A percentile compares a stretch with the other conserved stretches of the same genome.
phyloP scores from a whole-genome alignment of 176 grass and related monocot genomes.

The Phoenix dactylifera region DNA sequence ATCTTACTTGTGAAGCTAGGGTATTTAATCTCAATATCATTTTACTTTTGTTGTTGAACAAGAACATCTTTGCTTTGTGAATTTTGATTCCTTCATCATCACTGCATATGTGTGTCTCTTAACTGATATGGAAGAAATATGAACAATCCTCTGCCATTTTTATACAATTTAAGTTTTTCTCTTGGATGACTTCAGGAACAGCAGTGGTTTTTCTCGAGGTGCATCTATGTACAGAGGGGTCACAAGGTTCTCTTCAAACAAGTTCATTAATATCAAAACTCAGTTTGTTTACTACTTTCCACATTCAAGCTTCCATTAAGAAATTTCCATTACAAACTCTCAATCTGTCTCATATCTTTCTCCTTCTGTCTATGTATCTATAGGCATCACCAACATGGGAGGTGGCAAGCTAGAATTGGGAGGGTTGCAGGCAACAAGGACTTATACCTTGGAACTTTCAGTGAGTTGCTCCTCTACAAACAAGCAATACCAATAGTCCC shows the following conservation, averaged over 20 bases:
- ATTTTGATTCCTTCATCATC: too few species aligned
- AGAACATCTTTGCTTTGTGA: background rate
- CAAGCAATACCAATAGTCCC: background rate
- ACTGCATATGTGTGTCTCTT: too few species aligned
- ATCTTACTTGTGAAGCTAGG: too few species aligned
- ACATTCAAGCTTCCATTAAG: slow-evolving; percentile 28
- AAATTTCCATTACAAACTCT: slow-evolving; percentile 13
- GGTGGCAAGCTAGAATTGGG: slow-evolving; percentile 95
- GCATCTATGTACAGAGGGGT: slow-evolving; percentile 97
- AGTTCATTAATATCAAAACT: slow-evolving; percentile 4
- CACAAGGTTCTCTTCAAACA: slow-evolving; percentile 52
- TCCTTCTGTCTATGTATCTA: slow-evolving; percentile 12
- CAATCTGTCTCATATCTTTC: background rate
- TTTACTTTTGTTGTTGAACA: too few species aligned
- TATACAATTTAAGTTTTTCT: too few species aligned
- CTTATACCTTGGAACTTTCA: slow-evolving; percentile 89
- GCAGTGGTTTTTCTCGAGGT: slow-evolving; percentile 94
- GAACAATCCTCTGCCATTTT: too few species aligned
- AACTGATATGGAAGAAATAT: too few species aligned
- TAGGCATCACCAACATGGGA: slow-evolving; percentile 95
- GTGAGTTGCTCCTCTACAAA: slow-evolving; percentile 35
- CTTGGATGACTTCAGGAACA: slow-evolving; percentile 40
- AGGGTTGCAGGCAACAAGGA: slow-evolving; percentile 98
- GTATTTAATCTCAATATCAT: too few species aligned
- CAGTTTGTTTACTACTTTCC: slow-evolving; percentile 25